Evolutionary conservation across 2,329 filamentous ascomycete genomes (phyloP).

Genomic region (Penicillium sp.): DNA sequence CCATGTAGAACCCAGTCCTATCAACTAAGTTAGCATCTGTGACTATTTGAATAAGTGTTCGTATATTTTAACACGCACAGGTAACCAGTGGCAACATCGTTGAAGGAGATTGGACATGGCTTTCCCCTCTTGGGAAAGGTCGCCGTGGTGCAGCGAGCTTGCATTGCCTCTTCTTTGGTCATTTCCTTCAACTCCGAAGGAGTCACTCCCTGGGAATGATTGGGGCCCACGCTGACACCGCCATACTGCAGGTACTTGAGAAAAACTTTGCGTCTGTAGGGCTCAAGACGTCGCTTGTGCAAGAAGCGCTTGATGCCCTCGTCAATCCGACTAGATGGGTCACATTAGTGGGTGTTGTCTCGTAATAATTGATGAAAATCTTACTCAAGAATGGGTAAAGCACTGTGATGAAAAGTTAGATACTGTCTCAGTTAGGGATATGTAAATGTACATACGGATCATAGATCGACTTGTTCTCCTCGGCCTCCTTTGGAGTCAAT

Average conservation of each 20-base stretch:
- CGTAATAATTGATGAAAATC: constrained; percentile 8
- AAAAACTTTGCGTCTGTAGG: constrained; percentile 63
- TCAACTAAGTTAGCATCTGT: background rate
- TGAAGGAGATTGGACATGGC: constrained; percentile 63
- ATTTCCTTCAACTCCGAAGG: constrained; percentile 61
- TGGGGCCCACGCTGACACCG: constrained; percentile 65
- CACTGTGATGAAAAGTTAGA: constrained; percentile 15
- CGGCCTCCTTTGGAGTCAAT: constrained; percentile 65
- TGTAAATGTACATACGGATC: constrained; percentile 49
- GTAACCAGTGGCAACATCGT: constrained; percentile 72
- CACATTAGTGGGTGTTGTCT: constrained; percentile 12
- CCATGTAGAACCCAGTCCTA: constrained; percentile 57
- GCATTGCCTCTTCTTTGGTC: constrained; percentile 63
- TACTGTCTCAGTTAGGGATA: background rate
- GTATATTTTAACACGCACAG: constrained; percentile 53
- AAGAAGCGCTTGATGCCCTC: constrained; percentile 80
- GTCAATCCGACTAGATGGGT: constrained; percentile 66
- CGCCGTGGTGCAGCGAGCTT: constrained; percentile 54
- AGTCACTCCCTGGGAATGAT: constrained; percentile 62
- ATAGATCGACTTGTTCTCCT: constrained; percentile 68
- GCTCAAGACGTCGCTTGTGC: constrained; percentile 69
- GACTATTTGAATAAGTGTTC: background rate
- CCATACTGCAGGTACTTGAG: constrained; percentile 78
- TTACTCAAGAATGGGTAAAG: constrained; percentile 58
- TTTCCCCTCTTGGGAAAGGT: constrained; percentile 55